A percentile compares a stretch with the other conserved stretches of the same genome.
phyloP scores from a whole-genome alignment of 2,329 filamentous ascomycete species.

The Penicillium digitatum region DNA sequence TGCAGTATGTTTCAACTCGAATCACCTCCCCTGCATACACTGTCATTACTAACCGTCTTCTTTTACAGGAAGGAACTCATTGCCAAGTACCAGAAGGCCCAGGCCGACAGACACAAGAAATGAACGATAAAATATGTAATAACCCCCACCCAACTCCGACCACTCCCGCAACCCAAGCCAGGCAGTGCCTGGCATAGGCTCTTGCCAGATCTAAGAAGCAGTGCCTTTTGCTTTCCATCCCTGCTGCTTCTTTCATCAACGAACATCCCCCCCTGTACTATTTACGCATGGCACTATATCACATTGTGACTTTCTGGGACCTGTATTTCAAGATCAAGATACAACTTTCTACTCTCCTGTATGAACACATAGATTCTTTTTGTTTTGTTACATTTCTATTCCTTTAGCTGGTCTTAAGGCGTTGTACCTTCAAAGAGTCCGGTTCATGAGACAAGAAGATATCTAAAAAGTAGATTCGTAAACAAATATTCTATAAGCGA shows the following conservation, averaged over 20 bases:
- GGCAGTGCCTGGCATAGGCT: conserved; percentile 7
- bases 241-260: conserved; percentile 4
- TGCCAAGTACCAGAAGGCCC: conserved; percentile 63
- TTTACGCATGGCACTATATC: conserved; percentile 22
- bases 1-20: conserved; percentile 65
- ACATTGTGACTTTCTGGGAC: conserved; percentile 16
- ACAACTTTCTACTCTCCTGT: conserved; percentile 25
- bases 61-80: conserved; percentile 58
- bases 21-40: not conserved
- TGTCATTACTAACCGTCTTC: conserved; percentile 8
- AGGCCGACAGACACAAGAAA: conserved; percentile 62
- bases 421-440: not conserved
- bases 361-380: conserved; percentile 20
- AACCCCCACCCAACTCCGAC: conserved; percentile 6
- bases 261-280: conserved; percentile 14
- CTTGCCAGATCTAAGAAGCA: not conserved
- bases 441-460: not conserved
- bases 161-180: conserved; percentile 1
- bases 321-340: conserved; percentile 25
- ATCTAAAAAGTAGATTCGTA: not conserved
- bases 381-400: not conserved
- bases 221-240: not conserved
- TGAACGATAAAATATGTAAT: conserved; percentile 29
- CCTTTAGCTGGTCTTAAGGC: not conserved
- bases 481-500: too few relatives aligned